Percentiles rank a stretch among this genome's conserved stretches.
phyloP scores from a whole-genome alignment of 495 filamentous ascomycete species.

The Cairneyella variabilis region DNA sequence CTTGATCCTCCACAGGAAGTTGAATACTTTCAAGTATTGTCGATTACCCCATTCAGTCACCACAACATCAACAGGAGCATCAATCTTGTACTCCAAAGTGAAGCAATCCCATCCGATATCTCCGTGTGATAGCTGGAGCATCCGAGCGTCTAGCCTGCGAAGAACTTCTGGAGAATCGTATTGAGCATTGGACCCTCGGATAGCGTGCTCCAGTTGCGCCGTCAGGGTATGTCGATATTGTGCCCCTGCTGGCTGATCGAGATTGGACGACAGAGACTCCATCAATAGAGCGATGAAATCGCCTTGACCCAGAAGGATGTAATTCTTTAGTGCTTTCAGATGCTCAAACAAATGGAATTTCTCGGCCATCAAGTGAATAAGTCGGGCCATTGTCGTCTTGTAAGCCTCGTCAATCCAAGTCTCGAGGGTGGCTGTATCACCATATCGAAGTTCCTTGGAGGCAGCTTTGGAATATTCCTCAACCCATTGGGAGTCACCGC shows the following conservation, averaged over 20 bases:
- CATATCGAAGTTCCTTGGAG: constrained; percentile 89
- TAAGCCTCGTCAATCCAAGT: constrained; percentile 95
- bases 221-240: constrained; percentile 95
- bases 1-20: constrained; percentile 98
- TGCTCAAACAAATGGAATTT: constrained; percentile 95
- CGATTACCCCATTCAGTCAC: constrained; percentile 92
- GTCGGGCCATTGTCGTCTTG: constrained; percentile 91
- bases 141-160: constrained; percentile 87
- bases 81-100: constrained; percentile 97
- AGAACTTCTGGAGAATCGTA: constrained; percentile 92
- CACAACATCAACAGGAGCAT: constrained; percentile 94
- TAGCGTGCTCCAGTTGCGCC: constrained; percentile 94
- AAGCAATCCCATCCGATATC: constrained; percentile 99
- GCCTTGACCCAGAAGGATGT: constrained; percentile 89
- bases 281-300: constrained; percentile 98
- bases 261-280: constrained; percentile 88
- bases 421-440: constrained; percentile 88
- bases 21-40: constrained; percentile 98
- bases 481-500: constrained; percentile 91
- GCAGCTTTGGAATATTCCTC: constrained; percentile 92
- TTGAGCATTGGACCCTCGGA: constrained; percentile 94
- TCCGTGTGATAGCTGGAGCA: constrained; percentile 91
- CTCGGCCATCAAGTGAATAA: constrained; percentile 89
- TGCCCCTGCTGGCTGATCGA: constrained; percentile 91
- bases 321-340: constrained; percentile 87